Evolutionary conservation across 345 rosid species (phyloP).

Genomic region (Microthlaspi erraticum): DNA sequence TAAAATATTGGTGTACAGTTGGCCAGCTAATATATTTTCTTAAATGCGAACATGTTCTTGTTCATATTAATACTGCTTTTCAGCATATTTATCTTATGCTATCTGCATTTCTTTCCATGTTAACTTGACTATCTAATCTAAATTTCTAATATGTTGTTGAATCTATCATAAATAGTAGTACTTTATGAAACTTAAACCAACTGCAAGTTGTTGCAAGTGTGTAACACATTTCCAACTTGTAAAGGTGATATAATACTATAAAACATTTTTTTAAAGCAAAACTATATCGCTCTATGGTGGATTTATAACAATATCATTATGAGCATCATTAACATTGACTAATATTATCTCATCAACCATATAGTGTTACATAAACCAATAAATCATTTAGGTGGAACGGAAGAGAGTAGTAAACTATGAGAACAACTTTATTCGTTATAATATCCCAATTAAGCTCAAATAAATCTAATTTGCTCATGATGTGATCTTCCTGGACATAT

Average conservation of each 20-base stretch:
- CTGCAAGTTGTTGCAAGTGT: constrained; percentile 28
- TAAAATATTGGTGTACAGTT: constrained; percentile 24
- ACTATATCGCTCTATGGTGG: neutral
- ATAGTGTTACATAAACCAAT: neutral
- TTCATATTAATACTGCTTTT: neutral
- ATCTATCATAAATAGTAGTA: neutral
- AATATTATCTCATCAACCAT: too few species aligned
- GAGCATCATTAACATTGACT: constrained; percentile 8
- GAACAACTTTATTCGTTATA: neutral
- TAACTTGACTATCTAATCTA: neutral
- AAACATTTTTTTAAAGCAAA: neutral
- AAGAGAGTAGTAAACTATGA: constrained; percentile 1
- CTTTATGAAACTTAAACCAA: constrained; percentile 3
- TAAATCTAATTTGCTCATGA: constrained; percentile 4
- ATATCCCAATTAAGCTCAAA: neutral
- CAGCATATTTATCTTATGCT: neutral
- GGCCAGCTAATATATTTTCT: constrained; percentile 34
- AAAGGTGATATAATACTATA: neutral
- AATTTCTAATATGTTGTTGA: neutral
- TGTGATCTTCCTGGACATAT: constrained; percentile 8
- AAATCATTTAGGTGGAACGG: constrained; percentile 13
- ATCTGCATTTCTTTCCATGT: neutral
- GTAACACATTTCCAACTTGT: constrained; percentile 22
- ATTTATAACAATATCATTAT: constrained; percentile 27
- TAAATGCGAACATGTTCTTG: constrained; percentile 41